A percentile compares a stretch with the other conserved stretches of the same genome.
Conservation (phyloP, 2,329 filamentous ascomycete species). For the Orbilia oligospora region DNA sequence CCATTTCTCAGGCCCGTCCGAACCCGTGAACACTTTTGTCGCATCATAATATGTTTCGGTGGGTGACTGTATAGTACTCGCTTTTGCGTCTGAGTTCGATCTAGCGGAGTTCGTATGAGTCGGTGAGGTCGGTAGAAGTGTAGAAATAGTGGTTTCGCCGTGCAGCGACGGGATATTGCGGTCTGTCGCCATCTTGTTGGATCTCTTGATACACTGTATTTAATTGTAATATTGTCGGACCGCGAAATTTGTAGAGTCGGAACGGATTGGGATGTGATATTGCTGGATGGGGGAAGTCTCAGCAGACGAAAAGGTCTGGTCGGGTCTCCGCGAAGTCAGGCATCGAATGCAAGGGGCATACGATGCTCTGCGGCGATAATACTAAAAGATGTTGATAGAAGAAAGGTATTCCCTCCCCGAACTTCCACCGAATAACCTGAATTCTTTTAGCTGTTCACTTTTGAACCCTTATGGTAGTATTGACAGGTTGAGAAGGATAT, state of each 20-base stretch:
- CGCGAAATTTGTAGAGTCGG: not conserved
- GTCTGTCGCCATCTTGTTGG: slow-evolving; percentile 12
- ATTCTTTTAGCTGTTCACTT: slow-evolving; percentile 5
- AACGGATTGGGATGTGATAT: slow-evolving; percentile 6
- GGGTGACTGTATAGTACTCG: slow-evolving; percentile 20
- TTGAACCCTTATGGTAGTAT: not conserved
- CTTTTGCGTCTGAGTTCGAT: not conserved
- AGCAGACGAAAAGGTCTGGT: slow-evolving; percentile 58
- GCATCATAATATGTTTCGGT: slow-evolving; percentile 56
- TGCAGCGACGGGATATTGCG: slow-evolving; percentile 21
- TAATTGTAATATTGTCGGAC: slow-evolving; percentile 6
- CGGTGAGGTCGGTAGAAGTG: slow-evolving; percentile 6
- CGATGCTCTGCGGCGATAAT: slow-evolving; percentile 30
- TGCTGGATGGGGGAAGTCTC: slow-evolving; percentile 13
- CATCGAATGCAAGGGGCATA: slow-evolving; percentile 53
- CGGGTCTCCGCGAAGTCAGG: slow-evolving; percentile 42
- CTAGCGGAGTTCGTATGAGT: not conserved
- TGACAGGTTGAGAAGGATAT: not conserved
- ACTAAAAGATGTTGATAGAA: not conserved
- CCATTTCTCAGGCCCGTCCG: slow-evolving; percentile 52
- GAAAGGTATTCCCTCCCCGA: slow-evolving; percentile 24
- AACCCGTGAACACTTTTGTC: slow-evolving; percentile 51
- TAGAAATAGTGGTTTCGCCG: slow-evolving; percentile 22
- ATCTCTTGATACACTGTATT: not conserved
- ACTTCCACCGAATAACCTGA: slow-evolving; percentile 30